Evolutionary conservation across 352 stramenopile species (phyloP).

Genomic region (Globisporangium recalcitrans): DNA sequence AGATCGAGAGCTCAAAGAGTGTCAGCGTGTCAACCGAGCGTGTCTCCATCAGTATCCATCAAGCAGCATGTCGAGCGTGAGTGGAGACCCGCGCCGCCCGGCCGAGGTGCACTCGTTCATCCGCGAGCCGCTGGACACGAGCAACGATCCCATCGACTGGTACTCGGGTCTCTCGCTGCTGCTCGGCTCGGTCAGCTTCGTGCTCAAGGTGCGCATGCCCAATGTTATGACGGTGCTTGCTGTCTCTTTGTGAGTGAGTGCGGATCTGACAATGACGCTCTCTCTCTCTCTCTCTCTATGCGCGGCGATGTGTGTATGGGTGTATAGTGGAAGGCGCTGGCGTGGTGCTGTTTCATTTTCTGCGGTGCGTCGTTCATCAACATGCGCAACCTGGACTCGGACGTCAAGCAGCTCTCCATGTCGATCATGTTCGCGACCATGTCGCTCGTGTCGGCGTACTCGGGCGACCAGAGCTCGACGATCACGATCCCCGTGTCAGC

Average conservation of each 20-base stretch:
- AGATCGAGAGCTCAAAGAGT: background rate
- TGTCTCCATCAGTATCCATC: background rate
- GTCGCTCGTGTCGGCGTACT: slow-evolving; percentile 60
- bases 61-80: slow-evolving; percentile 16
- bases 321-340: slow-evolving; percentile 54
- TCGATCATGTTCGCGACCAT: slow-evolving; percentile 75
- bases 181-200: slow-evolving; percentile 52
- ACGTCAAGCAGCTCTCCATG: slow-evolving; percentile 63
- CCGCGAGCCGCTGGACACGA: slow-evolving; percentile 39
- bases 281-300: no score
- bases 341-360: slow-evolving; percentile 62
- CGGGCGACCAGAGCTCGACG: slow-evolving; percentile 30
- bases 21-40: background rate
- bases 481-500: slow-evolving; percentile 25
- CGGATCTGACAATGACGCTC: background rate
- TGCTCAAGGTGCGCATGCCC: slow-evolving; percentile 40
- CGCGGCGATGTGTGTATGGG: background rate
- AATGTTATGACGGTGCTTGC: background rate
- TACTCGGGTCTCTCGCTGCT: slow-evolving; percentile 69
- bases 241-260: background rate
- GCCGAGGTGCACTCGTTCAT: slow-evolving; percentile 67
- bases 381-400: slow-evolving; percentile 49
- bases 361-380: slow-evolving; percentile 62
- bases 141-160: slow-evolving; percentile 38
- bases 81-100: slow-evolving; percentile 55